Evolutionary conservation across 768 basidiomycete species (phyloP).

Genomic region (Russula lepida): DNA sequence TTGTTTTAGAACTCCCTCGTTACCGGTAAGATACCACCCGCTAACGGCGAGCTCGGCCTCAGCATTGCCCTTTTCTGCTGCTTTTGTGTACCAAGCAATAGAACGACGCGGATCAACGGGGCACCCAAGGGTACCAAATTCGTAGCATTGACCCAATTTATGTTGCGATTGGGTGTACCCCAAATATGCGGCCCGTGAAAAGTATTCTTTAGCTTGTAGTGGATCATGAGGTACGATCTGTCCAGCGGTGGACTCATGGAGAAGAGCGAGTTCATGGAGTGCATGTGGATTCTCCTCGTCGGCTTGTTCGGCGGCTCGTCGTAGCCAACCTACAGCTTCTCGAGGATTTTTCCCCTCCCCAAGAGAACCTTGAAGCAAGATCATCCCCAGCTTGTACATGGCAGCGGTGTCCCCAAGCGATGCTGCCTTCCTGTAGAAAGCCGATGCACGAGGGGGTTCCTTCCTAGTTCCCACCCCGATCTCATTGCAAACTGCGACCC

Average conservation of each 20-base stretch:
- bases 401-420: slow-evolving; percentile 94
- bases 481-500: slow-evolving; percentile 98
- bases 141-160: slow-evolving; percentile 92
- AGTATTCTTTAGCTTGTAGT: slow-evolving; percentile 73
- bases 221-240: slow-evolving; percentile 72
- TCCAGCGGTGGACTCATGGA: slow-evolving; percentile 67
- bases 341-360: slow-evolving; percentile 79
- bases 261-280: slow-evolving; percentile 84
- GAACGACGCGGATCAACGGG: slow-evolving; percentile 89
- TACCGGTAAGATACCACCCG: slow-evolving; percentile 97
- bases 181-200: slow-evolving; percentile 84
- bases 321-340: slow-evolving; percentile 92
- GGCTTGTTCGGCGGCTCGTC: slow-evolving; percentile 91
- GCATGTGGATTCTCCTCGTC: slow-evolving; percentile 98
- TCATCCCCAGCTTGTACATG: slow-evolving; percentile 99
- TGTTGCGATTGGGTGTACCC: slow-evolving; percentile 92
- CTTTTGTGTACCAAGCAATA: slow-evolving; percentile 98
- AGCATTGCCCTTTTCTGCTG: slow-evolving; percentile 91
- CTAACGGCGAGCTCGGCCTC: slow-evolving; percentile 94
- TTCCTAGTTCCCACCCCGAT: slow-evolving; percentile 92
- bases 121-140: slow-evolving; percentile 83
- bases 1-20: slow-evolving; percentile 93
- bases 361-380: slow-evolving; percentile 76
- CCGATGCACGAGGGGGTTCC: slow-evolving; percentile 81
- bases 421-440: slow-evolving; percentile 95